Percentiles rank a stretch among this genome's conserved stretches.
phyloP scores from a whole-genome alignment of 495 filamentous ascomycete genomes.

The Hypoxylon lenormandii region DNA sequence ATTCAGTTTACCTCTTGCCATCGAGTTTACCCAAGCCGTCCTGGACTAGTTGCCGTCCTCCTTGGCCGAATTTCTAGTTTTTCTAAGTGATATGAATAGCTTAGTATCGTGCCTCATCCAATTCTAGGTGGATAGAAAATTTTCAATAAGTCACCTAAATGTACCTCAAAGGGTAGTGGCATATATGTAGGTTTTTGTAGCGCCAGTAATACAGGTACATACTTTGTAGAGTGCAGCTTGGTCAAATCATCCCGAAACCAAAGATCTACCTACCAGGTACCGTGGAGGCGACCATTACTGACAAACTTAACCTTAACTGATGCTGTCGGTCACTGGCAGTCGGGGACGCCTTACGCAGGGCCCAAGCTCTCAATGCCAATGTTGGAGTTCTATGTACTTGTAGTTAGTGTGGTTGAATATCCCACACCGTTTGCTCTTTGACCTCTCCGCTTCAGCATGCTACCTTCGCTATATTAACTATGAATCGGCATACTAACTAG shows the following conservation, averaged over 20 bases:
- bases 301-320: slow-evolving; percentile 20
- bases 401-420: background rate
- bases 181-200: too few species aligned
- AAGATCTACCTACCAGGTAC: too few species aligned
- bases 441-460: slow-evolving; percentile 3
- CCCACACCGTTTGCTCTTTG: background rate
- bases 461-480: slow-evolving; percentile 20
- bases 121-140: slow-evolving; percentile 2
- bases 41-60: slow-evolving; percentile 1
- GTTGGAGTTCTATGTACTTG: too few species aligned
- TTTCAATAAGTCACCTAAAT: slow-evolving; percentile 29
- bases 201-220: too few species aligned
- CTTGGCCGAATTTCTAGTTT: slow-evolving; percentile 4
- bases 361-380: background rate
- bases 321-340: background rate
- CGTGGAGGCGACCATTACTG: background rate
- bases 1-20: background rate
- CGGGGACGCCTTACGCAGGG: slow-evolving; percentile 4
- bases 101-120: slow-evolving; percentile 1
- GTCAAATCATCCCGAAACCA: slow-evolving; percentile 4
- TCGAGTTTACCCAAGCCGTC: slow-evolving; percentile 28
- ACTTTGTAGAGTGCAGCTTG: background rate
- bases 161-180: slow-evolving; percentile 11
- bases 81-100: background rate
- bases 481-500: slow-evolving; percentile 6